These are phyloP conservation scores for Myrmaecium sp. DNA, from an alignment of 2,329 filamentous ascomycete species.

Conservation along the genomic window DNA sequence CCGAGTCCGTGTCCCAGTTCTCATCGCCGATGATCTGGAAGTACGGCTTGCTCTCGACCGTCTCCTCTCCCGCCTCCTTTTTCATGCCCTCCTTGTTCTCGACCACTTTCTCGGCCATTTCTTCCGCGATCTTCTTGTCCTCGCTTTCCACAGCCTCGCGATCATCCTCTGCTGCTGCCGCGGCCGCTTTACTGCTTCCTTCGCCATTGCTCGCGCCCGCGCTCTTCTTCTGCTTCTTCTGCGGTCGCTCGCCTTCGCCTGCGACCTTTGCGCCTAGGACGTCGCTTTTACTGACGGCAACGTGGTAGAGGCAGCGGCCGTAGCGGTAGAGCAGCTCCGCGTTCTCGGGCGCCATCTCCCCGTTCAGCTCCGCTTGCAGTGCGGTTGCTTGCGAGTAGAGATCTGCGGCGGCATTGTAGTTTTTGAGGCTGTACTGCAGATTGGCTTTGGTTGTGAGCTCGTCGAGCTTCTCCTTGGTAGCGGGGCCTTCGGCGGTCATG, in stretches of 20 bases:
- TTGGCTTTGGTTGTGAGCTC: slow-evolving; percentile 68
- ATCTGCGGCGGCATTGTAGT: slow-evolving; percentile 72
- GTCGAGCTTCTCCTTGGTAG: slow-evolving; percentile 46
- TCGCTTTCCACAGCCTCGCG: slow-evolving; percentile 14
- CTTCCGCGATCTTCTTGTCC: slow-evolving; percentile 25
- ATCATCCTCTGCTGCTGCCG: too few relatives aligned
- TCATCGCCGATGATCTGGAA: slow-evolving; percentile 93
- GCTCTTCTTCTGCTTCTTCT: slow-evolving; percentile 31
- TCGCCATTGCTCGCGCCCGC: slow-evolving; percentile 21
- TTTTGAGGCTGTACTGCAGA: slow-evolving; percentile 74
- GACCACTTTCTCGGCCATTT: slow-evolving; percentile 21
- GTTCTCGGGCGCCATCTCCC: slow-evolving; percentile 79
- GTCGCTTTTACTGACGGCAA: slow-evolving; percentile 86
- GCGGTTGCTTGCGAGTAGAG: slow-evolving; percentile 71
- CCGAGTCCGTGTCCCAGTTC: slow-evolving; percentile 65
- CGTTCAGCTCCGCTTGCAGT: slow-evolving; percentile 73
- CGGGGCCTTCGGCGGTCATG: slow-evolving; percentile 12
- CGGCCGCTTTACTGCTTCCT: slow-evolving; percentile 10
- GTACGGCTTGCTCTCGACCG: slow-evolving; percentile 50
- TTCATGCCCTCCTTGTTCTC: slow-evolving; percentile 29
- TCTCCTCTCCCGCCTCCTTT: slow-evolving; percentile 17
- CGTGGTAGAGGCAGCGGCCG: slow-evolving; percentile 81
- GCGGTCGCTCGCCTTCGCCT: slow-evolving; percentile 32
- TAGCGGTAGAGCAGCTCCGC: slow-evolving; percentile 91
- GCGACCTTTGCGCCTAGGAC: slow-evolving; percentile 73